phyloP scores from a whole-genome alignment of 176 grass and related monocot species.

The Neostapfia colusana region DNA sequence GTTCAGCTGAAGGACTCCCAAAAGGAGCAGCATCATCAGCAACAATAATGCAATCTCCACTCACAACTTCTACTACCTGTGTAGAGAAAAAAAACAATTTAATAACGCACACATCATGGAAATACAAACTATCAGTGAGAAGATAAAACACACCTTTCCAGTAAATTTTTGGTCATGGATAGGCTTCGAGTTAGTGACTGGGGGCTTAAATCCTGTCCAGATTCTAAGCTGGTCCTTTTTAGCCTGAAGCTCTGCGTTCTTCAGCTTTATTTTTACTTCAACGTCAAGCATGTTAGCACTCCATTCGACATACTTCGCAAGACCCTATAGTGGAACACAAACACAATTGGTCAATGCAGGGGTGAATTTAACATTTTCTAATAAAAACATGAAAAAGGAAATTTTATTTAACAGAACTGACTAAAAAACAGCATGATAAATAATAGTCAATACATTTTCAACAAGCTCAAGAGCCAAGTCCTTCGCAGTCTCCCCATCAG shows the following conservation, averaged over 20 bases:
- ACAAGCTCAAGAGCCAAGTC: slow-evolving; percentile 90
- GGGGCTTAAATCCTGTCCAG: slow-evolving; percentile 82
- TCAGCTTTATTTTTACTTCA: slow-evolving; percentile 84
- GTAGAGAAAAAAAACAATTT: slow-evolving; percentile 34
- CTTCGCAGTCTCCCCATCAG: slow-evolving; percentile 81
- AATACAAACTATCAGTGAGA: not conserved
- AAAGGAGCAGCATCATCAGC: slow-evolving; percentile 78
- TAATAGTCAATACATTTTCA: slow-evolving; percentile 67
- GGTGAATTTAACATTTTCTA: slow-evolving; percentile 17
- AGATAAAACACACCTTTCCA: slow-evolving; percentile 61
- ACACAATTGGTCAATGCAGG: slow-evolving; percentile 13
- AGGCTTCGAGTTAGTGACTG: slow-evolving; percentile 79
- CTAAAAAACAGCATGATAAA: slow-evolving; percentile 18
- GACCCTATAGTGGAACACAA: slow-evolving; percentile 55
- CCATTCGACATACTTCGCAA: slow-evolving; percentile 98
- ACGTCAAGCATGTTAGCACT: slow-evolving; percentile 97
- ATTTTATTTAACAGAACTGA: slow-evolving; percentile 11
- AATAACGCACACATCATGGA: slow-evolving; percentile 14
- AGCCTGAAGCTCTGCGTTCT: slow-evolving; percentile 84
- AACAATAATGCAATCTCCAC: slow-evolving; percentile 92
- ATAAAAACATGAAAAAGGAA: not conserved
- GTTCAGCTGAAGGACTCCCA: slow-evolving; percentile 81
- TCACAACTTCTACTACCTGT: slow-evolving; percentile 96
- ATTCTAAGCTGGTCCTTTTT: slow-evolving; percentile 90
- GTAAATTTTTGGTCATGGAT: slow-evolving; percentile 94